Conservation (phyloP, 2,329 filamentous ascomycete species). For the Penicillium polonicum region DNA sequence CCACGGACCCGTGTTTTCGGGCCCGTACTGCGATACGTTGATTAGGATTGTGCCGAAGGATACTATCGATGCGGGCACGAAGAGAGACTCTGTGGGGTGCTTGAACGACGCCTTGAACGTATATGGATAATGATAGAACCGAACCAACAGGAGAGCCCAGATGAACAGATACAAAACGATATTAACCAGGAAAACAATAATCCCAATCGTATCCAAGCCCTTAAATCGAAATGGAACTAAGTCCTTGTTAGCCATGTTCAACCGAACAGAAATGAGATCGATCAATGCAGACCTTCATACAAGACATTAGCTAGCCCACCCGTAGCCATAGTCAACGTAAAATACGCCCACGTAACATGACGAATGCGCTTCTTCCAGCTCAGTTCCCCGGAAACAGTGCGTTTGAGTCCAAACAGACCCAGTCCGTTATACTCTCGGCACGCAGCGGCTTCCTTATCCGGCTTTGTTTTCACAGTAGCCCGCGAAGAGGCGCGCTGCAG, state of each 20-base stretch:
- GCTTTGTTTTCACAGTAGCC: conserved; percentile 12
- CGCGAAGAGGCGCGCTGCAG: conserved; percentile 24
- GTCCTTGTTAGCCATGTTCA: conserved; percentile 14
- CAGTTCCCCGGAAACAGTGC: conserved; percentile 30
- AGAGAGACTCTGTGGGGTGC: conserved; percentile 75
- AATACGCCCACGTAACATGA: conserved; percentile 75
- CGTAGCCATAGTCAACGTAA: conserved; percentile 66
- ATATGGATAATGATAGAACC: conserved; percentile 68
- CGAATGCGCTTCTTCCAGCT: conserved; percentile 56
- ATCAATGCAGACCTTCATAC: conserved; percentile 50
- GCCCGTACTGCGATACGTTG: conserved; percentile 75
- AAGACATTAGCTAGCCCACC: conserved; percentile 61
- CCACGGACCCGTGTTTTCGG: conserved; percentile 62
- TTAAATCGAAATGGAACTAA: conserved; percentile 53
- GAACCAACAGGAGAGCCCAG: conserved; percentile 61
- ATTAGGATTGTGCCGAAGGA: conserved; percentile 75
- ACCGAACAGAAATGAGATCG: background rate
- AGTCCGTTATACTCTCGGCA: conserved; percentile 17
- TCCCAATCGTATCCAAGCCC: conserved; percentile 60
- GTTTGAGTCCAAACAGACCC: conserved; percentile 12
- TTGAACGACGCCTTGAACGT: conserved; percentile 70
- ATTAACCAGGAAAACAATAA: conserved; percentile 63
- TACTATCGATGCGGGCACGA: conserved; percentile 67
- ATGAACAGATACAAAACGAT: conserved; percentile 63
- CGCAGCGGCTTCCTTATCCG: conserved; percentile 6